phyloP scores from a whole-genome alignment of 441 rosid genomes.

The Hypseocharis bilobata region DNA sequence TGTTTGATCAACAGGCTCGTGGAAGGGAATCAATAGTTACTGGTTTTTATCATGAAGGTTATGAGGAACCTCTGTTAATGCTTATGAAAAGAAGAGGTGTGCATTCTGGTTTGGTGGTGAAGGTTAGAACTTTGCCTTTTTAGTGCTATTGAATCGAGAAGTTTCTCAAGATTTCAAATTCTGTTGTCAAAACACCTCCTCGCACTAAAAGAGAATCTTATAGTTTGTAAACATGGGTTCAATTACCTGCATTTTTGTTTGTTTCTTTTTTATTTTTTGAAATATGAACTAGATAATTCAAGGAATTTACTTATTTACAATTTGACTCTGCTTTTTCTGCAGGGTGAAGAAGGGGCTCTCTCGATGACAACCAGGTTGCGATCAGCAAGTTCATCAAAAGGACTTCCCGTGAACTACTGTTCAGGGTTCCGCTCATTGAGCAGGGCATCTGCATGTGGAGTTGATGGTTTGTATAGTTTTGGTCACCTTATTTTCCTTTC shows the following conservation, averaged over 20 bases:
- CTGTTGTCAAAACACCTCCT: neutral
- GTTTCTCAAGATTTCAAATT: neutral
- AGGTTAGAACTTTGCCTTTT: conserved; percentile 46
- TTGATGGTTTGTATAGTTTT: conserved; percentile 52
- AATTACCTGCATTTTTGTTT: neutral
- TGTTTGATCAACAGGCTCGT: conserved; percentile 44
- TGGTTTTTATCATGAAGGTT: conserved; percentile 88
- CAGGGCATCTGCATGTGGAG: conserved; percentile 48
- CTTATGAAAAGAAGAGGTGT: conserved; percentile 96
- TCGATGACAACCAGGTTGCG: conserved; percentile 83
- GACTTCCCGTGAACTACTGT: conserved; percentile 84
- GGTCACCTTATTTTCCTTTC: neutral
- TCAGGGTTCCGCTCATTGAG: conserved; percentile 73
- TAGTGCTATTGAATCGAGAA: conserved; percentile 13
- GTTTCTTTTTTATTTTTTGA: neutral
- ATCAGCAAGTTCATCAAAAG: conserved; percentile 59
- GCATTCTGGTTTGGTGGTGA: conserved; percentile 81
- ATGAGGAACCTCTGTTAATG: conserved; percentile 83
- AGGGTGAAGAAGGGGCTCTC: conserved; percentile 97
- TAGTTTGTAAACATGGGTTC: neutral
- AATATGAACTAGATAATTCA: neutral
- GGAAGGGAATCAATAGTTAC: conserved; percentile 83
- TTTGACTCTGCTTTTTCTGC: conserved; percentile 24
- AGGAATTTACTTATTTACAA: neutral
- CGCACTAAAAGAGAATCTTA: neutral